A percentile compares a stretch with the other conserved stretches of the same genome.
phyloP scores from a whole-genome alignment of 169 alveolate genomes.

The Plasmodium fragile region DNA sequence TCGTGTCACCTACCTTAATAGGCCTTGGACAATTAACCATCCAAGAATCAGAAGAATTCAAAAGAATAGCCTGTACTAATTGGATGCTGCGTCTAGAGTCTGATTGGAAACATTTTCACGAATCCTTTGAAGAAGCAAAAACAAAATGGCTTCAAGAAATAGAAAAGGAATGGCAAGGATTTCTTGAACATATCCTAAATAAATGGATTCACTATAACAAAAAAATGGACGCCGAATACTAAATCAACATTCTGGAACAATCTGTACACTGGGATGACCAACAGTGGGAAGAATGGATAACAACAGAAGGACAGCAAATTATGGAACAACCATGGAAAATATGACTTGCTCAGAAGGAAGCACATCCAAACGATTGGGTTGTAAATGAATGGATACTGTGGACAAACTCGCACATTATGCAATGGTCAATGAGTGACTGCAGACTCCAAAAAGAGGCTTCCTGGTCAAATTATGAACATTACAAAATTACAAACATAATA shows the following conservation, averaged over 20 bases:
- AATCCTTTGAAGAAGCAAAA: not conserved
- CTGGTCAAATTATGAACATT: not conserved
- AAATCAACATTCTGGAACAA: not conserved
- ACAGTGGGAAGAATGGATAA: conserved; percentile 38
- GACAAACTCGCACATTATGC: conserved; percentile 6
- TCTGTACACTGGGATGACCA: conserved; percentile 1
- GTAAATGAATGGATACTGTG: conserved; percentile 7
- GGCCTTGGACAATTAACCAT: not conserved
- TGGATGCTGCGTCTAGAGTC: not conserved
- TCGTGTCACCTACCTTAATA: not conserved
- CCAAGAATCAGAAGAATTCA: not conserved
- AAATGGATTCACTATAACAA: conserved; percentile 22
- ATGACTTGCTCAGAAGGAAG: conserved; percentile 16
- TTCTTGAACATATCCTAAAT: not conserved
- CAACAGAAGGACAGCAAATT: conserved; percentile 5
- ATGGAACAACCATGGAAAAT: conserved; percentile 4
- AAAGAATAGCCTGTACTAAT: not conserved
- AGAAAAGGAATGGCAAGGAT: conserved; percentile 20
- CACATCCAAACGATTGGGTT: not conserved
- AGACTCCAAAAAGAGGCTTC: conserved; percentile 18
- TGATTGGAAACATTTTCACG: not conserved
- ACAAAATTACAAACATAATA: not conserved
- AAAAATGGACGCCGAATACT: not conserved
- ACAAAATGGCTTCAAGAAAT: not conserved
- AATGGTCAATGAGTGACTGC: conserved; percentile 39